Percentiles rank a stretch among this genome's conserved stretches.
Evolutionary conservation across 768 basidiomycete species (phyloP).

Genomic region (Vishniacozyma victoriae): DNA sequence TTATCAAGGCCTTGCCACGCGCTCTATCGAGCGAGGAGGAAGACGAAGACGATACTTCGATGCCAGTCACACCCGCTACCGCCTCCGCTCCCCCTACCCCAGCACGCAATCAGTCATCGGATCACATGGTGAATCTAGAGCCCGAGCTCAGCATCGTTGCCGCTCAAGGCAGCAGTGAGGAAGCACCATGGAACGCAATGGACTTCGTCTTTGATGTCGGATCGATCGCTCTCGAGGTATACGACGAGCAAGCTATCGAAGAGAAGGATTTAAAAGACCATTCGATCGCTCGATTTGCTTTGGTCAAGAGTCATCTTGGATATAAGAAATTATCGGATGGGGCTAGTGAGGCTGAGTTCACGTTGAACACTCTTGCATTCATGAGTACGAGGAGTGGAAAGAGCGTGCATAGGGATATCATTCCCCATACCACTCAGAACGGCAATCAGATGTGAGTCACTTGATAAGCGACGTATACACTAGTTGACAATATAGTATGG

Average conservation of each 20-base stretch:
- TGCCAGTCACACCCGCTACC: constrained; percentile 20
- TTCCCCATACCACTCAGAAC: constrained; percentile 81
- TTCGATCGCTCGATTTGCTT: constrained; percentile 77
- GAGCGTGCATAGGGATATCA: constrained; percentile 86
- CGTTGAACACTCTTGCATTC: constrained; percentile 86
- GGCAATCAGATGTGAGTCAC: constrained; percentile 64
- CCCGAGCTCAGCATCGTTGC: constrained; percentile 47
- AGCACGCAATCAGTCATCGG: constrained; percentile 2
- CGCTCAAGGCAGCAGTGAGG: constrained; percentile 21
- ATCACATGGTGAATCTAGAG: constrained; percentile 42
- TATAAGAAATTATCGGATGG: constrained; percentile 77
- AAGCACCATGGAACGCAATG: constrained; percentile 60
- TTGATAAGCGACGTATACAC: not conserved
- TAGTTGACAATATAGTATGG: constrained; percentile 54
- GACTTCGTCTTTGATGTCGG: constrained; percentile 68
- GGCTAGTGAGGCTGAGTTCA: constrained; percentile 76
- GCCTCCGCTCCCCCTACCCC: constrained; percentile 10
- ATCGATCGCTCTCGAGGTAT: constrained; percentile 76
- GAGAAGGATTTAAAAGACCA: constrained; percentile 61
- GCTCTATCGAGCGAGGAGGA: constrained; percentile 48
- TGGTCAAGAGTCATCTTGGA: constrained; percentile 71
- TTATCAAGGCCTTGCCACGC: constrained; percentile 54
- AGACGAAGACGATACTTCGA: constrained; percentile 34
- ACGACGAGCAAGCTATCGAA: constrained; percentile 60
- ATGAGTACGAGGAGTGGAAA: constrained; percentile 75